Evolutionary conservation across 75 land plant species (phyloP).

Genomic region (Selaginella tamariscina): DNA sequence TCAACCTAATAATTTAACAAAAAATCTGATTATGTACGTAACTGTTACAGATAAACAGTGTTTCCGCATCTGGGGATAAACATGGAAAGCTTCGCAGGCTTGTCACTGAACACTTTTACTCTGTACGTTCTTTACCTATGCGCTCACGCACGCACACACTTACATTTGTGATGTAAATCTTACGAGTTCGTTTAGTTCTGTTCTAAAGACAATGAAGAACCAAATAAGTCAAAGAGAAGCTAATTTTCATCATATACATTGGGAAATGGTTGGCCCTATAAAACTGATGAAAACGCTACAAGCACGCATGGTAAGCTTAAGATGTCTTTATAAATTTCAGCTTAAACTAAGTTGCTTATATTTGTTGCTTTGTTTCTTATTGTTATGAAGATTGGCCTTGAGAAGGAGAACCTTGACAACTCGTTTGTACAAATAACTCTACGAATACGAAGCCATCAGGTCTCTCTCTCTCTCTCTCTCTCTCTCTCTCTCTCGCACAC

Average conservation of each 20-base stretch:
- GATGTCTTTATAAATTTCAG: not conserved
- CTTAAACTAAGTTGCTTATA: not conserved
- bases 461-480: not conserved
- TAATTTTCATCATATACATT: constrained; percentile 47
- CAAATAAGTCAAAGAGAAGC: constrained; percentile 74
- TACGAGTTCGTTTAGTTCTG: not conserved
- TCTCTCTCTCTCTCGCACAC: not conserved
- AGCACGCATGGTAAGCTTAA: constrained; percentile 61
- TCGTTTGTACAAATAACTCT: constrained; percentile 80
- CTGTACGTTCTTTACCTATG: constrained; percentile 36
- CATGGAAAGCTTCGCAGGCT: constrained; percentile 40
- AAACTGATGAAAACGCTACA: constrained; percentile 56
- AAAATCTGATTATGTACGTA: too few species aligned
- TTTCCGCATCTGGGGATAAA: constrained; percentile 55
- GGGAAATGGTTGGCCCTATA: constrained; percentile 67
- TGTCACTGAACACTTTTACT: constrained; percentile 83
- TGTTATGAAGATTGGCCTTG: constrained; percentile 57
- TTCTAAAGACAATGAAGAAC: constrained; percentile 61
- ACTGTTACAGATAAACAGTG: constrained; percentile 57
- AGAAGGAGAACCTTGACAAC: constrained; percentile 55
- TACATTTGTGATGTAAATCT: not conserved
- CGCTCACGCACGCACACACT: not conserved
- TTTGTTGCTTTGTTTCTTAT: not conserved
- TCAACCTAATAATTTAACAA: too few species aligned
- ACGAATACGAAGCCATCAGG: constrained; percentile 69